A percentile compares a stretch with the other conserved stretches of the same genome.
Conservation (phyloP, 805 yeast species). For the Geotrichum ghanense region DNA sequence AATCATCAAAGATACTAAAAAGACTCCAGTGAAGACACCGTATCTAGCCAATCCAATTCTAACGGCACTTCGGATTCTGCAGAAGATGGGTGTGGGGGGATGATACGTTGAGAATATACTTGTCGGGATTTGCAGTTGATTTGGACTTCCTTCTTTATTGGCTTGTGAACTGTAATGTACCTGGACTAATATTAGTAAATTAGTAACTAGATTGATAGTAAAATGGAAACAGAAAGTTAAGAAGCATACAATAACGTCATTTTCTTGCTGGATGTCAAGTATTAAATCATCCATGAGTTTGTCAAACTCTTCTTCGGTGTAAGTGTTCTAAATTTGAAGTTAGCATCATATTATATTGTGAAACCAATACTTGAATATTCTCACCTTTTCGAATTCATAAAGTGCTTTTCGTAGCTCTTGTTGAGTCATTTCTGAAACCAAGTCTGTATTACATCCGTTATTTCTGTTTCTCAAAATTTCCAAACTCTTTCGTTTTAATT, state of each 20-base stretch:
- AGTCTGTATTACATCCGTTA: slow-evolving; percentile 51
- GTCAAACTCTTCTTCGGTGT: slow-evolving; percentile 50
- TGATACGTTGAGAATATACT: slow-evolving; percentile 16
- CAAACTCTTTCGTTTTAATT: slow-evolving; percentile 22
- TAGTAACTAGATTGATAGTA: background rate
- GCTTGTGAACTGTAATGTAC: background rate
- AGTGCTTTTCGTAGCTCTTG: slow-evolving; percentile 19
- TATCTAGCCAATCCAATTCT: slow-evolving; percentile 11
- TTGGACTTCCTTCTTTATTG: background rate
- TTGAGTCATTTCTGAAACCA: slow-evolving; percentile 27
- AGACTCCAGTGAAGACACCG: background rate
- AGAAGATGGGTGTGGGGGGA: slow-evolving; percentile 14
- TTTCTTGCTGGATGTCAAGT: slow-evolving; percentile 44
- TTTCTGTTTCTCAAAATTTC: slow-evolving; percentile 55
- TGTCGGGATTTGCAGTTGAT: slow-evolving; percentile 6
- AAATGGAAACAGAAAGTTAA: background rate
- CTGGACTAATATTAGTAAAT: slow-evolving; percentile 1
- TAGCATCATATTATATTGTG: too few relatives aligned
- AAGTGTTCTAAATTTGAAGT: too few relatives aligned
- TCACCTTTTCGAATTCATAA: slow-evolving; percentile 14
- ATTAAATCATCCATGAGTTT: slow-evolving; percentile 63
- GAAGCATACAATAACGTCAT: slow-evolving; percentile 17
- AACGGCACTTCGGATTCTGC: slow-evolving; percentile 12
- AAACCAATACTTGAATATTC: too few relatives aligned
- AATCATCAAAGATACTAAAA: background rate